Evolutionary conservation across 2,329 filamentous ascomycete species (phyloP).

Genomic region (Fusarium begoniae): DNA sequence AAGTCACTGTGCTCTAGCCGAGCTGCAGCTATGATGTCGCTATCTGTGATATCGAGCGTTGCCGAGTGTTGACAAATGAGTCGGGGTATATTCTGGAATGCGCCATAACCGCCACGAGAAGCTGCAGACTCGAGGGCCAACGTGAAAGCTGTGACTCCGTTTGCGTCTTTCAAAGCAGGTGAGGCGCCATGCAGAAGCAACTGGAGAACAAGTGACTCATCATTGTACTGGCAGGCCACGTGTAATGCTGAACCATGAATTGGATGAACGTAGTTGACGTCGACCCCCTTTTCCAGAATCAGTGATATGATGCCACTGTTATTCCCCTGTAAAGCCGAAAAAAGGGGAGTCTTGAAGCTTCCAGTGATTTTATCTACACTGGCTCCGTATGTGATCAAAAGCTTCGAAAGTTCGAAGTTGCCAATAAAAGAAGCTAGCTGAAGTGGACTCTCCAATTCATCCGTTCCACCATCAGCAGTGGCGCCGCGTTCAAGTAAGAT

Average conservation of each 20-base stretch:
- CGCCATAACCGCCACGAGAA: not conserved
- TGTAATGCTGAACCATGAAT: not conserved
- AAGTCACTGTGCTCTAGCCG: not conserved
- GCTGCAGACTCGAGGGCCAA: not conserved
- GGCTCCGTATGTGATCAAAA: not conserved
- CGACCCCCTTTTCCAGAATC: not conserved
- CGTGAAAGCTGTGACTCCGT: not conserved
- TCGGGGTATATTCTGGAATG: too few relatives aligned
- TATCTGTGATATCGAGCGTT: not conserved
- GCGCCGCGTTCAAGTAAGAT: not conserved
- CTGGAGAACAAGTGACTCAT: not conserved
- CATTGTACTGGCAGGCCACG: not conserved
- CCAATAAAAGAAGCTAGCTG: conserved; percentile 14
- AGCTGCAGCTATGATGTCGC: not conserved
- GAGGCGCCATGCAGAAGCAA: not conserved
- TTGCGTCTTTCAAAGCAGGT: not conserved
- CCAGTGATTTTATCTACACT: not conserved
- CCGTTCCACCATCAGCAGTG: not conserved
- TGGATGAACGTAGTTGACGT: not conserved
- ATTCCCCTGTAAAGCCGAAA: not conserved
- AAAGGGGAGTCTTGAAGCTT: not conserved
- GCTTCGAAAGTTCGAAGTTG: not conserved
- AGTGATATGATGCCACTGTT: not conserved
- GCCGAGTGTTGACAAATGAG: not conserved
- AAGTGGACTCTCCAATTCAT: not conserved